Evolutionary conservation across 2,329 filamentous ascomycete genomes (phyloP), one percentile per base, ranked within the genome.

Genomic region (Microascus cirrosus): DNA sequence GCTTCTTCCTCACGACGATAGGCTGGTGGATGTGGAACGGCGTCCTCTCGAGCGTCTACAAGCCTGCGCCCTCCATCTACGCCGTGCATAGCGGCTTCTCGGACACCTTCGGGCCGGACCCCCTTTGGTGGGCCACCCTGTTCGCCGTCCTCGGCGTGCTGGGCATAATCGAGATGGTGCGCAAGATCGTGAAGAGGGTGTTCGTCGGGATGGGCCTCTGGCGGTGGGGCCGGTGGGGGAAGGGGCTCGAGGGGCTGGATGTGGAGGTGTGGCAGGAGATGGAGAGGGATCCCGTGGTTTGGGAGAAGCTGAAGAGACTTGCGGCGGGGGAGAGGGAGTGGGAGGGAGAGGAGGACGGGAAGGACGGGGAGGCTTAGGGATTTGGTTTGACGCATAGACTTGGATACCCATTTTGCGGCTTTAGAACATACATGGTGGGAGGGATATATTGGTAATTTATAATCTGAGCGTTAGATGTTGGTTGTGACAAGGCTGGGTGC

Each of bases 21-120:
- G 89, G 88, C 32, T 95, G 90, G 81, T 83, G 77, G 69, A 70
- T 69, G 3, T 95, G 90, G 90, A 85, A 90, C 65, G 77, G 82
- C 55, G 85, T 94, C 66, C 81, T 95, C 12, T 80, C 84, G 1
- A 71, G 71, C 10, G 75, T 81, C 34, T 94, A 91, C 71, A 69
- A 77, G 64, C 64, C 65, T 1, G 66, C 68, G 18, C 72, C 75
- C 0, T 76, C 74, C 24, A 74, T 75, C 2, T 95, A 94, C 71
- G 80, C 84, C 60, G 88, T 93, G 28, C 80, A 80, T 12, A 71
- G 77, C 63, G 84, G 86, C 32, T 87, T 95, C 63, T 74, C 84
- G 8, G 68, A 76, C 20, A 77, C 79, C 0, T 92, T 87, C 59
- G 90, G 90, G 15, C 74, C 73, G 24, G 86, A 89, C 60, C 71